Evolutionary conservation across 805 yeast species (phyloP), one percentile per base, ranked within the genome.

Genomic region (Lachancea fermentati): DNA sequence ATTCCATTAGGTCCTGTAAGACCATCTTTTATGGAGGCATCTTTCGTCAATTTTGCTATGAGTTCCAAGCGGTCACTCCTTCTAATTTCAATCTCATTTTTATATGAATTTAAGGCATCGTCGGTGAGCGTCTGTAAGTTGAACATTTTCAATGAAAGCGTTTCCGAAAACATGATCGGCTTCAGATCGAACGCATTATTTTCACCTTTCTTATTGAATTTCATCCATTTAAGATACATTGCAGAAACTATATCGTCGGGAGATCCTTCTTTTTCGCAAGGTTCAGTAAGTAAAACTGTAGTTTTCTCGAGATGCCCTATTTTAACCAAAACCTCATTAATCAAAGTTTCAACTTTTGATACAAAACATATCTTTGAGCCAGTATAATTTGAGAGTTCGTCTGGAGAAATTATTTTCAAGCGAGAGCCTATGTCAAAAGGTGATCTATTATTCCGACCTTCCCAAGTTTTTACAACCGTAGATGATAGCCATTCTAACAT

Each of bases 401-500:
- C 63, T n/a, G 81, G 69, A 38, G 73, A 67, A 47, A 76, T 63
- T 37, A 79, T 66, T 54, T 81, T 76, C 44, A 80, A 75, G 54
- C 78, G 67, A 19, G 78, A 63, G 32, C 84, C 75, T 24, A 62
- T 28, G 50, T 85, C 94, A 56, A 91, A 89, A 1, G 97, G 96
- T 2, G 82, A 74, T 40, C 74, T 75, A 26, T 54, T 57, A 39
- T 80, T 80, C 45, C 76, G 72, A 5, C 73, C 67, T 54, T 87
- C 95, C 91, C 96, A 88, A 34, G 79, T 83, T 50, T 84, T 82
- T 18, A 85, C 75, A n/a, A 88, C 73, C n/a, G 81, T 73, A 0
- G 91, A 76, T 0, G 95, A 79, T 88, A 93, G 83, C 97, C 97
- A 93, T 65, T 93, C 98, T 19, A 91, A 65, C 81, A 93, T 84